Evolutionary conservation across 306 rosid species (phyloP).

Genomic region (Quercus dentata): DNA sequence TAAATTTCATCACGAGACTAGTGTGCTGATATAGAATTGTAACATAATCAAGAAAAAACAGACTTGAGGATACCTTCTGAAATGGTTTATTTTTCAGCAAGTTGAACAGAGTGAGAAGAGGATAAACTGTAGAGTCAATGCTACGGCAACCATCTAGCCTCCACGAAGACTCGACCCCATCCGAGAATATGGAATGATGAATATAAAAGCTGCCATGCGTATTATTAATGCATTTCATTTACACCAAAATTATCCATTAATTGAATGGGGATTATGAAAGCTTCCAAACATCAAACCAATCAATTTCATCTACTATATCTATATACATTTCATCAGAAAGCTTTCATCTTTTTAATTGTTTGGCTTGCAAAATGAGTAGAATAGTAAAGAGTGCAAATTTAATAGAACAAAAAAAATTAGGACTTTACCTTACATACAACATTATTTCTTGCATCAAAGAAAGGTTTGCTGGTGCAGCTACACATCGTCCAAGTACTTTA

Average conservation of each 20-base stretch:
- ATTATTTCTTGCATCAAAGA: slow-evolving; percentile 68
- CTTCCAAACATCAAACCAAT: neutral
- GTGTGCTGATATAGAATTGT: neutral
- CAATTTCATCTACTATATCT: neutral
- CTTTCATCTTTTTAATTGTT: neutral
- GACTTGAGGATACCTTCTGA: slow-evolving; percentile 39
- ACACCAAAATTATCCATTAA: neutral
- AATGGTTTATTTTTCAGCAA: slow-evolving; percentile 58
- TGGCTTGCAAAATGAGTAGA: neutral
- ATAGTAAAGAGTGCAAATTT: neutral
- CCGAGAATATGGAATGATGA: slow-evolving; percentile 44
- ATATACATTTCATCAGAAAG: neutral
- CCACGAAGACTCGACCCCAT: slow-evolving; percentile 51
- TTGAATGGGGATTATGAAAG: neutral
- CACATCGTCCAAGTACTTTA: slow-evolving; percentile 56
- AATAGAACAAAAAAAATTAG: neutral
- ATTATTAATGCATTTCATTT: slow-evolving; percentile 2
- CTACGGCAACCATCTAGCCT: slow-evolving; percentile 49
- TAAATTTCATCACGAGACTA: neutral
- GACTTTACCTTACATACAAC: slow-evolving; percentile 56
- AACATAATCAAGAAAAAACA: neutral
- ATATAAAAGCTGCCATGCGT: slow-evolving; percentile 55
- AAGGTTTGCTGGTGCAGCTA: slow-evolving; percentile 57
- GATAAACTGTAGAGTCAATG: slow-evolving; percentile 51
- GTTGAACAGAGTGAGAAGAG: slow-evolving; percentile 55